These are phyloP conservation scores for Alternaria incomplexa DNA, from an alignment of 2,329 filamentous ascomycete genomes.

Conservation along the genomic window DNA sequence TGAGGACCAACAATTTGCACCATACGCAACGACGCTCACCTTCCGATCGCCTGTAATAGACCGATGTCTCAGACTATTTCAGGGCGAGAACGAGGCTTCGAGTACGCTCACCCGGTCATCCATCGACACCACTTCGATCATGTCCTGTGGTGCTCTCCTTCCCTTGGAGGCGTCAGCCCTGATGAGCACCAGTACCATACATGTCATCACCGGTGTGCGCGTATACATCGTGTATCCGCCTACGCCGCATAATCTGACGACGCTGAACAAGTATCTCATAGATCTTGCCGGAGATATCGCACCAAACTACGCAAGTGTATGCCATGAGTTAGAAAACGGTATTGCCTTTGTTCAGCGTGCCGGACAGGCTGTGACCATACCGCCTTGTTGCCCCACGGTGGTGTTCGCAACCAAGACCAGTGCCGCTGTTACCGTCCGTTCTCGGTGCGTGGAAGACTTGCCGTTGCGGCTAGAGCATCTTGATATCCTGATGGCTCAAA, in stretches of 20 bases:
- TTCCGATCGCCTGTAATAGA: not conserved
- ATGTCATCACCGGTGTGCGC: not conserved
- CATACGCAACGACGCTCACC: not conserved
- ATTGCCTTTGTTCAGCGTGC: not conserved
- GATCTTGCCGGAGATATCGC: not conserved
- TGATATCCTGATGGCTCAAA: not conserved
- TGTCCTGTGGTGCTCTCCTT: slow-evolving; percentile 3
- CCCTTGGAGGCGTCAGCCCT: not conserved
- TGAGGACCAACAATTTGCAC: not conserved
- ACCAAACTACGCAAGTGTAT: not conserved
- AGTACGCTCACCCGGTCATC: not conserved
- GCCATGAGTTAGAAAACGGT: not conserved
- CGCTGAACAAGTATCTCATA: not conserved
- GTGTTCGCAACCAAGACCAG: not conserved
- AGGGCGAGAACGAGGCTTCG: not conserved
- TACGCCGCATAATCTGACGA: not conserved
- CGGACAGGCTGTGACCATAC: not conserved
- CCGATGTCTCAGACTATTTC: not conserved
- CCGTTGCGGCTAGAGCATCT: not conserved
- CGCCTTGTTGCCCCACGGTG: not conserved
- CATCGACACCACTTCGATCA: not conserved
- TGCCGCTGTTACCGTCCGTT: not conserved
- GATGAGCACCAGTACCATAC: not conserved
- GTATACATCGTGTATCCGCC: not conserved
- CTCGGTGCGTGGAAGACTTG: not conserved